Percentiles rank a stretch among this genome's conserved stretches.
phyloP scores from a whole-genome alignment of 2,329 filamentous ascomycete species.

The Ophiosphaerella korrae region DNA sequence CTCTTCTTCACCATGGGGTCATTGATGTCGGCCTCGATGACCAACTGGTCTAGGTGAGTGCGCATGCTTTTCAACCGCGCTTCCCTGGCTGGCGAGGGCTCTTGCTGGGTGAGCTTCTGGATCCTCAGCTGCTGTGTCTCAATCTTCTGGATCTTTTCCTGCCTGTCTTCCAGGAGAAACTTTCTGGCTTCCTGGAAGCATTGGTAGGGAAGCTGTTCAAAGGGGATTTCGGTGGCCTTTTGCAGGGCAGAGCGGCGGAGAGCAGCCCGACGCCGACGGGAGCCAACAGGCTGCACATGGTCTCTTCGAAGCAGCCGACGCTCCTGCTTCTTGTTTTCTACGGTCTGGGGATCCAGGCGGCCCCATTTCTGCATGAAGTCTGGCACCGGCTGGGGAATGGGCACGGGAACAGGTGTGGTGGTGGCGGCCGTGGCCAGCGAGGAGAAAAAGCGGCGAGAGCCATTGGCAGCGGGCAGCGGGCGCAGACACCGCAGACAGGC shows the following conservation, averaged over 20 bases:
- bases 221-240: slow-evolving; percentile 71
- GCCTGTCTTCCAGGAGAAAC: slow-evolving; percentile 77
- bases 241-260: slow-evolving; percentile 49
- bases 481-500: slow-evolving; percentile 44
- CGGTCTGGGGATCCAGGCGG: slow-evolving; percentile 37
- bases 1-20: slow-evolving; percentile 91
- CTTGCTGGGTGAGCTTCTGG: slow-evolving; percentile 64
- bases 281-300: slow-evolving; percentile 73
- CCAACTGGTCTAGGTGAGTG: slow-evolving; percentile 74
- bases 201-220: slow-evolving; percentile 94
- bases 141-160: slow-evolving; percentile 79
- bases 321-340: slow-evolving; percentile 59
- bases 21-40: slow-evolving; percentile 92
- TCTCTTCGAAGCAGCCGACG: slow-evolving; percentile 70
- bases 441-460: slow-evolving; percentile 53
- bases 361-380: slow-evolving; percentile 47
- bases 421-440: slow-evolving; percentile 47
- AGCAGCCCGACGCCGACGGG: slow-evolving; percentile 73
- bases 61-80: slow-evolving; percentile 71
- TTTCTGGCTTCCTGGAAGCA: slow-evolving; percentile 96
- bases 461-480: slow-evolving; percentile 36
- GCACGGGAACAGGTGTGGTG: slow-evolving; percentile 15
- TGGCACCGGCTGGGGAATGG: slow-evolving; percentile 18
- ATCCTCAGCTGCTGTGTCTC: slow-evolving; percentile 70
- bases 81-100: slow-evolving; percentile 65